These are phyloP conservation scores for Peronospora destructor DNA, from an alignment of 352 stramenopile species.

Conservation along the genomic window DNA sequence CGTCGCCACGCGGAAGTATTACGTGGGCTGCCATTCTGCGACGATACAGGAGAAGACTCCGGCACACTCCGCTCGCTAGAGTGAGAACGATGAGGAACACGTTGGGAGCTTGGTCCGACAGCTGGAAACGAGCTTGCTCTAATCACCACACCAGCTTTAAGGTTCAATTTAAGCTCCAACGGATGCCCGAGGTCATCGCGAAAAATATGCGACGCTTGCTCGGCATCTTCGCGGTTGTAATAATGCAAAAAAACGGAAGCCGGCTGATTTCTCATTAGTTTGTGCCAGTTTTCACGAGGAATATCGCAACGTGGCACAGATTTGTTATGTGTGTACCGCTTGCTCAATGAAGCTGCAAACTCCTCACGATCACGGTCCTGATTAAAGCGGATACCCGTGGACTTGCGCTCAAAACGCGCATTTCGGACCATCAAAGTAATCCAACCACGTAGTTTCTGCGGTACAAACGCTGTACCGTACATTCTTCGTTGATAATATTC, in stretches of 20 bases:
- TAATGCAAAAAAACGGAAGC: slow-evolving; percentile 44
- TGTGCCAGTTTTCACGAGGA: slow-evolving; percentile 50
- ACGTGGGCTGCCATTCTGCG: slow-evolving; percentile 14
- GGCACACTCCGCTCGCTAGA: slow-evolving; percentile 30
- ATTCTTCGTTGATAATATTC: slow-evolving; percentile 47
- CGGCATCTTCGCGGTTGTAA: slow-evolving; percentile 44
- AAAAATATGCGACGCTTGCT: slow-evolving; percentile 33
- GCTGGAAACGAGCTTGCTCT: slow-evolving; percentile 18
- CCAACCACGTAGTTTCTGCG: slow-evolving; percentile 32
- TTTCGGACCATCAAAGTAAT: slow-evolving; percentile 43
- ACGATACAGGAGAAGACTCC: slow-evolving; percentile 16
- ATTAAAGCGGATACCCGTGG: slow-evolving; percentile 55
- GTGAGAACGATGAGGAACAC: slow-evolving; percentile 20
- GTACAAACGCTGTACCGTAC: slow-evolving; percentile 50
- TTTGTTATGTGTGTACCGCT: slow-evolving; percentile 47
- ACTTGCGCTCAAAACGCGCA: slow-evolving; percentile 48
- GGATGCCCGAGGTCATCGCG: slow-evolving; percentile 35
- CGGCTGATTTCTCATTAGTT: slow-evolving; percentile 32
- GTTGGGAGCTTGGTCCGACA: neutral
- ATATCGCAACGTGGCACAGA: slow-evolving; percentile 48
- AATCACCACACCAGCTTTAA: slow-evolving; percentile 36
- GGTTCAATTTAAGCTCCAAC: slow-evolving; percentile 31
- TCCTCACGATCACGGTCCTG: slow-evolving; percentile 48
- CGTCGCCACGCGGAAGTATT: slow-evolving; percentile 16
- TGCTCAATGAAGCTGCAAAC: slow-evolving; percentile 35